Evolutionary conservation across 2,329 filamentous ascomycete species (phyloP), one percentile per base, ranked within the genome.

Genomic region (Exophiala phaeomuriformis): DNA sequence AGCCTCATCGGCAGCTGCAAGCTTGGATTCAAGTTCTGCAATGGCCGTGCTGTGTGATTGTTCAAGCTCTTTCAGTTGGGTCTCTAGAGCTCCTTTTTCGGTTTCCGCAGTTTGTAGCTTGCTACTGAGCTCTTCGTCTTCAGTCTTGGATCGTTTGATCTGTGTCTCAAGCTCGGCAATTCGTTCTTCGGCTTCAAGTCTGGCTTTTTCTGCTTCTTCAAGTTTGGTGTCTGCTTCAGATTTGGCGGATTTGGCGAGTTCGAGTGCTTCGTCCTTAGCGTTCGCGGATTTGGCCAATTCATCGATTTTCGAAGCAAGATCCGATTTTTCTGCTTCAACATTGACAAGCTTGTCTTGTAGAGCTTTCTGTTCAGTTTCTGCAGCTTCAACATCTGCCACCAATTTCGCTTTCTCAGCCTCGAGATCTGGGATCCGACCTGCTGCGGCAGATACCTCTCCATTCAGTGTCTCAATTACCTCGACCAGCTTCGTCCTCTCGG

Each of bases 381-480:
- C 46, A 40, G 40, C 40, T 29, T 51, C 44, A 39, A 59, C 41
- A 10, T 52, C 49, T 33, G 40, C 45, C 8, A 43, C 33, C 19
- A 60, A 36, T 32, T 46, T 52, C 2, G 49, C 35, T 39, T 52
- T 58, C 29, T 58, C 57, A 3, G 42, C 51, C 35, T 59, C 47
- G 27, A 57, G 46, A 12, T 19, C 30, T 27, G 47, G 29, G 19
- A 52, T 44, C 19, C 51, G 31, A 12, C n/a, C 31, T 19, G 46
- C 44, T 2, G 27, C 37, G 8, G 27, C 5, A 3, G 28, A 27
- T 1, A 7, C 9, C 2, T 8, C 10, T 28, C 27, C 32, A 28
- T 59, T 48, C 27, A 52, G 28, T 4, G 46, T 33, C 19, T 47
- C 50, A 5, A 58, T 5, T 35, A 56, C 55, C 33, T 56, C 42